A percentile compares a stretch with the other conserved stretches of the same genome.
Evolutionary conservation across 768 basidiomycete genomes (phyloP).

Genomic region (Mycena albidolilacea): DNA sequence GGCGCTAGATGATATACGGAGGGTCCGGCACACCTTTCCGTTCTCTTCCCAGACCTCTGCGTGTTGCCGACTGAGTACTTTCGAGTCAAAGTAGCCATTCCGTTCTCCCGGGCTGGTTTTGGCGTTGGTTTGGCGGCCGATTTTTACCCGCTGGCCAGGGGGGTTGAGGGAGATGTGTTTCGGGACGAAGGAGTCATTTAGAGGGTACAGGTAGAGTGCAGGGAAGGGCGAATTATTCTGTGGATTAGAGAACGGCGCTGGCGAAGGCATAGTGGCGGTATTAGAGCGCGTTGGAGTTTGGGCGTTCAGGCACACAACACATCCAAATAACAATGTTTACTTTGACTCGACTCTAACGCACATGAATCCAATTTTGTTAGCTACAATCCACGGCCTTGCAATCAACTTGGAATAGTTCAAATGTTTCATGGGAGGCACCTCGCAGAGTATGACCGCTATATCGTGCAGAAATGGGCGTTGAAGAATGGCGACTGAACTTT

Average conservation of each 20-base stretch:
- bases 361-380: neutral
- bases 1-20: constrained; percentile 36
- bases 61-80: constrained; percentile 93
- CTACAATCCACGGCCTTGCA: no score
- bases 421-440: no score
- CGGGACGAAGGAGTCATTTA: constrained; percentile 95
- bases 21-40: constrained; percentile 73
- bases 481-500: no score
- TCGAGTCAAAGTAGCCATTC: constrained; percentile 98
- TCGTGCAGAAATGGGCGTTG: no score
- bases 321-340: neutral
- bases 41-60: constrained; percentile 98
- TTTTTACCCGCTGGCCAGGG: constrained; percentile 80
- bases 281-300: constrained; percentile 27
- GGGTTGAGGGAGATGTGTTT: constrained; percentile 90
- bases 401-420: no score
- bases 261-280: constrained; percentile 31
- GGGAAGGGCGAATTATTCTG: constrained; percentile 33
- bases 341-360: no score
- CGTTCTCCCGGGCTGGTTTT: constrained; percentile 94
- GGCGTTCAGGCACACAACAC: constrained; percentile 12
- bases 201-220: constrained; percentile 85
- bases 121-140: constrained; percentile 95
- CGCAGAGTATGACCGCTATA: no score
- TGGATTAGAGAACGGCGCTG: constrained; percentile 35